Evolutionary conservation across 331 rosid species (phyloP).

Genomic region (Acacia concinna): DNA sequence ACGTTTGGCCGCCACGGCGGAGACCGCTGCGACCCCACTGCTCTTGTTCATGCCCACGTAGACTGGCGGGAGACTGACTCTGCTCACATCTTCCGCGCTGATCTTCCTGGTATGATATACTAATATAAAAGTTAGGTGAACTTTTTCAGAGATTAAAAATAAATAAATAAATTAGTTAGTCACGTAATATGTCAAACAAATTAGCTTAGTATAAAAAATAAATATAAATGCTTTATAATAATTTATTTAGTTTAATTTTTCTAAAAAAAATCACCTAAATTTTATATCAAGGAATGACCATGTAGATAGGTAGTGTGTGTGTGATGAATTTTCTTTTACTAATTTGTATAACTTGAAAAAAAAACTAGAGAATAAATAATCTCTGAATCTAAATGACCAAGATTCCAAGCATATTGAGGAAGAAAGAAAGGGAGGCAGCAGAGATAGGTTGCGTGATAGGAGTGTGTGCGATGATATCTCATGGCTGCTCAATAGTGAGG

Average conservation of each 20-base stretch:
- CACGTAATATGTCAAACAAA: too few species aligned
- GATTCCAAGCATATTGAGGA: background rate
- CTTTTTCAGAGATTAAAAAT: too few species aligned
- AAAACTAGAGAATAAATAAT: background rate
- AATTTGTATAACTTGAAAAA: background rate
- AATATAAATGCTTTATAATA: too few species aligned
- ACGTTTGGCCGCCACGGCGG: background rate
- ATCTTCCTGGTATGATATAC: constrained; percentile 32
- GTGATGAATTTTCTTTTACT: background rate
- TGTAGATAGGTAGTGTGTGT: too few species aligned
- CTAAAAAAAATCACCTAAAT: too few species aligned
- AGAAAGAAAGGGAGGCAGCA: constrained; percentile 31
- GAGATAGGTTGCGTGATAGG: constrained; percentile 37
- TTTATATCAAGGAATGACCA: too few species aligned
- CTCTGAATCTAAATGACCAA: background rate
- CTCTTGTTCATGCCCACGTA: constrained; percentile 32
- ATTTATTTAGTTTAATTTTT: too few species aligned
- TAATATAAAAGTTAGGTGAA: too few species aligned
- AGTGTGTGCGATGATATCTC: constrained; percentile 28
- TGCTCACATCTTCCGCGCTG: constrained; percentile 39
- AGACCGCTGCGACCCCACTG: background rate
- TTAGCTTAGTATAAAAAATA: too few species aligned
- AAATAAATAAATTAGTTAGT: too few species aligned
- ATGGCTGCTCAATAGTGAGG: constrained; percentile 7
- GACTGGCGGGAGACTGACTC: constrained; percentile 38